Evolutionary conservation across 2,329 filamentous ascomycete genomes (phyloP), one percentile per base, ranked within the genome.

Genomic region (Paecilomyces formosus): DNA sequence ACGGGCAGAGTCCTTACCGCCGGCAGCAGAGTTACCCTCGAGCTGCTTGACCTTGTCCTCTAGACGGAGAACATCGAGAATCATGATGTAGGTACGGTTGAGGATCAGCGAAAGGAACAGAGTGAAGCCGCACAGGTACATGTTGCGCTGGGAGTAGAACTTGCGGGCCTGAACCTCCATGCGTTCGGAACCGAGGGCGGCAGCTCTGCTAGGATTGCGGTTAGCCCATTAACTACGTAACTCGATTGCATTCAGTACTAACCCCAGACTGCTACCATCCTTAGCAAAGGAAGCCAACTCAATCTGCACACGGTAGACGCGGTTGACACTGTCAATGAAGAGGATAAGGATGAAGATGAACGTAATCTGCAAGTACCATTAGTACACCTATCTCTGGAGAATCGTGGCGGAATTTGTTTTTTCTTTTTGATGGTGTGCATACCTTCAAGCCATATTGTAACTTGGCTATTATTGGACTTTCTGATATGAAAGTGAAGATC

Each of bases 141-240:
- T 99, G 86, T 99, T 99, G 77, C 94, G 92, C 82, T 99, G 93
- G 62, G 92, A 96, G 85, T 99, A 99, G 83, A 99, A 99, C 80
- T 99, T 99, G 84, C 94, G 92, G 65, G 94, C 93, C 78, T 99
- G 94, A 56, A 97, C 93, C 79, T 99, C 94, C 85, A 96, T 92
- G 64, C 94, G 93, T 75, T 97, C 94, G 72, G 90, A 88, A 63
- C 94, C 93, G 69, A 97, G 86, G 60, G 92, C 86, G 55, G 87
- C 85, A 58, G 82, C 81, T 71, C 88, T 85, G 66, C 63, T 56
- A 57, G 77, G 60, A 56, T 59, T 24, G 22, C 55, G 56, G 53
- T 56, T 28, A 35, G 55, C 28, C 18, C 21, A n/a, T 35, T 54
- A 5, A 5, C 39, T 8, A 18, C 18, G 15, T 18, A 54, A 54